Base-by-base conservation (phyloP, 2,329 filamentous ascomycete species). In the Aspergillus sp. region DNA sequence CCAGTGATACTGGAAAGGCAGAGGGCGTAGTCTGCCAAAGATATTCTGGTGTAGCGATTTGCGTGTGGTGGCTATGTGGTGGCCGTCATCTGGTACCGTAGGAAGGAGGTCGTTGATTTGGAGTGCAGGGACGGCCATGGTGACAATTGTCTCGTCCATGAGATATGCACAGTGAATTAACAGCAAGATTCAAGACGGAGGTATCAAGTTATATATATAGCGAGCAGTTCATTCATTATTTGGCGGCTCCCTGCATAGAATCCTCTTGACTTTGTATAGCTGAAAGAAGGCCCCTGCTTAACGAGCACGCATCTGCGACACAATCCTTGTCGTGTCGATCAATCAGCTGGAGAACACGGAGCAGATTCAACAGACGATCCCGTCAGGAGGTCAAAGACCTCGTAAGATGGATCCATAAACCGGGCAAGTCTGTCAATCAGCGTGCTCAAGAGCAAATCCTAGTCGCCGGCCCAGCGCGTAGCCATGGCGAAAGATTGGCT, bases 1-100 rank as follows among this genome's bases (percentile, higher is more conserved):
- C 71, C 71, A 74, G 51, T 69, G 67, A 47, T 74, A 73, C 52
- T 71, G 68, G 46, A 74, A 63, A 0, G 72, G 72, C 5, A 73
- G 58, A 1, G 72, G 72, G 5, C 72, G 67, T 12, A 74, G 60
- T 47, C 70, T 72, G 41, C 66, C 65, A 45, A 73, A 60, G 55
- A 73, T 69, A 43, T 66, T 68, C 52, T 69, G 65, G 44, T 70
- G 64, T 3, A 73, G 64, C 3, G 66, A 58, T 38, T 63, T 68
- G 29, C 66, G 60, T 27, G 60, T 61, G n/a, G 51, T 45, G 12
- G 51, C 19, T 7, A 40, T 35, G 44, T 29, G 42, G 41, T 28
- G 29, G 7, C 45, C 45, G 28, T 52, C 53, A 43, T 57, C 53
- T 44, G 50, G 39, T 38, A 41, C 44, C 41, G 47, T 32, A 27